Percentiles rank a stretch among this genome's conserved stretches.
Evolutionary conservation across 2,329 filamentous ascomycete species (phyloP).

Genomic region (Fonsecaea multimorphosa): DNA sequence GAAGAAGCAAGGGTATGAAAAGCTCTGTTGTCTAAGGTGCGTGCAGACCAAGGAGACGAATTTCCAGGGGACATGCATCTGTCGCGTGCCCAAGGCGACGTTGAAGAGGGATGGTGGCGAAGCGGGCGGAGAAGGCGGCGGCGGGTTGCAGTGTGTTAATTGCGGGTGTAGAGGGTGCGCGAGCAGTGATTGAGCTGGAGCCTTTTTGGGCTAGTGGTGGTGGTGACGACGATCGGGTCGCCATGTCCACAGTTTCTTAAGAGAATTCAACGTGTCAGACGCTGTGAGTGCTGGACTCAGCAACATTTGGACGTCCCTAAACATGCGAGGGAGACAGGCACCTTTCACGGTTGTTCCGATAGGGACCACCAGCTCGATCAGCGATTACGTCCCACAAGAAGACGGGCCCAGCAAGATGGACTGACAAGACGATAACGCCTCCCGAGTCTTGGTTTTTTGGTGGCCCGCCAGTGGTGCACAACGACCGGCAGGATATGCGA

Average conservation of each 20-base stretch:
- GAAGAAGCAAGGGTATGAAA: constrained; percentile 99
- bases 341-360: not conserved
- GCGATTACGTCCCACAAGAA: not conserved
- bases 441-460: not conserved
- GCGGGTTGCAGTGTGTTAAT: constrained; percentile 83
- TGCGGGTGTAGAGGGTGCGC: constrained; percentile 93
- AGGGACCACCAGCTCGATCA: not conserved
- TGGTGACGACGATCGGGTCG: not conserved
- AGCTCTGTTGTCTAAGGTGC: constrained; percentile 94
- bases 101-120: constrained; percentile 73
- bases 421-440: not conserved
- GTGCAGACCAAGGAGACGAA: constrained; percentile 99
- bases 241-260: not conserved
- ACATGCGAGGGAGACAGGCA: not conserved
- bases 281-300: not conserved
- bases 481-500: not conserved
- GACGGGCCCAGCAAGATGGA: not conserved
- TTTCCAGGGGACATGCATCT: constrained; percentile 97
- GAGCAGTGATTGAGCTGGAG: constrained; percentile 70
- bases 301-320: not conserved
- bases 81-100: constrained; percentile 86
- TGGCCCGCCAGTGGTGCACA: not conserved
- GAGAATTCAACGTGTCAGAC: not conserved
- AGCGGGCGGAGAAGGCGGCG: constrained; percentile 27
- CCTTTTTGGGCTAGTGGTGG: not conserved